Evolutionary conservation across 2,329 filamentous ascomycete species (phyloP).

Genomic region (Diaporthe sp.): DNA sequence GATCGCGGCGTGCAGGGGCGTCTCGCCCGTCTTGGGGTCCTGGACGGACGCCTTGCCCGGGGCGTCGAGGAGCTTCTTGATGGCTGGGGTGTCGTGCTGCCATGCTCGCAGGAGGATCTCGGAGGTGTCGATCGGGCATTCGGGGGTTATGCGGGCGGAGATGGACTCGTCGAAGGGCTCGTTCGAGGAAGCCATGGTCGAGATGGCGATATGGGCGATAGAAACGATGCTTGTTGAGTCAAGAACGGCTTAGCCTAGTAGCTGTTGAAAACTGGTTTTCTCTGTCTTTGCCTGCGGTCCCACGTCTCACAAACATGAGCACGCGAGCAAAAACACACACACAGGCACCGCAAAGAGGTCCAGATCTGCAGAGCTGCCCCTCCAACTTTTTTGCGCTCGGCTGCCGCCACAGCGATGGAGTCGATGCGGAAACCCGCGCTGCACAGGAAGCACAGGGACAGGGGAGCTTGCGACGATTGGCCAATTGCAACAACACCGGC

Average conservation of each 20-base stretch:
- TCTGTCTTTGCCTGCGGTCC: background rate
- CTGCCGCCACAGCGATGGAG: slow-evolving; percentile 7
- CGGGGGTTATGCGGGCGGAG: slow-evolving; percentile 61
- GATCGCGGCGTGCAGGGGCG: slow-evolving; percentile 90
- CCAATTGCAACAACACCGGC: slow-evolving; percentile 25
- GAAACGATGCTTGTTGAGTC: background rate
- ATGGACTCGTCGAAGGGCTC: slow-evolving; percentile 58
- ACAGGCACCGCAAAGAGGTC: background rate
- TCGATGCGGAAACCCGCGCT: slow-evolving; percentile 14
- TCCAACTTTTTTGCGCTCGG: slow-evolving; percentile 18
- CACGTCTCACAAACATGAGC: background rate
- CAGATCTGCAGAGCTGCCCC: slow-evolving; percentile 23
- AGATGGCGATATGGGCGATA: background rate
- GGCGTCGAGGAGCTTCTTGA: slow-evolving; percentile 75
- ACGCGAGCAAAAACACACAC: background rate
- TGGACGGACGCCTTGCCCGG: slow-evolving; percentile 78
- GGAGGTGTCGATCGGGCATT: slow-evolving; percentile 62
- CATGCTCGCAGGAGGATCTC: slow-evolving; percentile 65
- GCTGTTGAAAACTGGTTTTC: background rate
- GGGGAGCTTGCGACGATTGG: slow-evolving; percentile 21
- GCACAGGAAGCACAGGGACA: background rate
- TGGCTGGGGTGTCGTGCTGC: slow-evolving; percentile 70
- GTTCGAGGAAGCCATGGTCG: slow-evolving; percentile 37
- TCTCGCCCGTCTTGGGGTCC: slow-evolving; percentile 86
- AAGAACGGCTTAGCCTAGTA: background rate